phyloP scores from a whole-genome alignment of 1,284 basidiomycete species.

The Leccinum proliferum region DNA sequence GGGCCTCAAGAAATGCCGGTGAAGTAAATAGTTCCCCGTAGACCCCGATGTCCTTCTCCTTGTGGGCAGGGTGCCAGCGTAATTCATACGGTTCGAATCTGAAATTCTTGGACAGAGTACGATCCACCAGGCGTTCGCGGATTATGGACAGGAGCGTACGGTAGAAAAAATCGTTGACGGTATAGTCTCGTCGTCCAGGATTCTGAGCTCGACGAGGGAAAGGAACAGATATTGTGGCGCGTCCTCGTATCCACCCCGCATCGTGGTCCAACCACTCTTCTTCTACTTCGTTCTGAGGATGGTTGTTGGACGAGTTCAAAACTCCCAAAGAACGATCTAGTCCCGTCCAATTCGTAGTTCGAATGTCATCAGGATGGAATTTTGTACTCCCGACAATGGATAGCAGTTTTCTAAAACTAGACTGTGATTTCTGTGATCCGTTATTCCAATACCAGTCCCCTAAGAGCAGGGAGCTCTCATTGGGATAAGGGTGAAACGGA shows the following conservation, averaged over 20 bases:
- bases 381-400: neutral
- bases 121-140: neutral
- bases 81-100: neutral
- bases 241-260: neutral
- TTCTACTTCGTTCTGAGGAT: neutral
- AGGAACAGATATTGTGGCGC: neutral
- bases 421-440: too few relatives aligned
- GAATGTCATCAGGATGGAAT: neutral
- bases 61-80: neutral
- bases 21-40: neutral
- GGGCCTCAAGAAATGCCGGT: neutral
- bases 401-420: neutral
- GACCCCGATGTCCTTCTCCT: neutral
- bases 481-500: too few relatives aligned
- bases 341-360: neutral
- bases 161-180: neutral
- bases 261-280: neutral
- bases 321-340: neutral
- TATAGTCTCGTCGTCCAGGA: neutral
- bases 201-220: neutral
- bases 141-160: neutral
- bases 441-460: too few relatives aligned
- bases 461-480: too few relatives aligned
- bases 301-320: neutral
- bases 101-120: neutral